Evolutionary conservation across 345 rosid genomes (phyloP).

Genomic region (Salix viminalis): DNA sequence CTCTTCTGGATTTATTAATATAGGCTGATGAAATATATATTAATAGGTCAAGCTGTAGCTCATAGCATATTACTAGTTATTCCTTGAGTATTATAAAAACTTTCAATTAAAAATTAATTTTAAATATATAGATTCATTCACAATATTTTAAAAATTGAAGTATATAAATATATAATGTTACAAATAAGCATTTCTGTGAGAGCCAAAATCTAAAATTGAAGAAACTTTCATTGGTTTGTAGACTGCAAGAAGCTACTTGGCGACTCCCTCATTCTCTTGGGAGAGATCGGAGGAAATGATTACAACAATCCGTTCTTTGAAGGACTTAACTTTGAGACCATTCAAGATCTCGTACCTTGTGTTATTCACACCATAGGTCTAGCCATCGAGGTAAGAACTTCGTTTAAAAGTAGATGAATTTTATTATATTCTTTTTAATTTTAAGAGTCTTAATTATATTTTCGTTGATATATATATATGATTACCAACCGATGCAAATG

Average conservation of each 20-base stretch:
- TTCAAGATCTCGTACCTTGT: constrained; percentile 32
- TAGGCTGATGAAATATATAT: no score
- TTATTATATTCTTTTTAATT: no score
- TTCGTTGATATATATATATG: background rate
- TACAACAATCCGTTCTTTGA: constrained; percentile 26
- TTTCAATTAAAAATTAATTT: no score
- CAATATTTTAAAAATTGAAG: no score
- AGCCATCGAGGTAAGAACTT: constrained; percentile 28
- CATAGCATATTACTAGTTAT: no score
- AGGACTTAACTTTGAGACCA: constrained; percentile 18
- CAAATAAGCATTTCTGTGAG: background rate
- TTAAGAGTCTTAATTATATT: no score
- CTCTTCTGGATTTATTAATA: no score
- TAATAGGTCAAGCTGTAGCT: no score
- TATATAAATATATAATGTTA: no score
- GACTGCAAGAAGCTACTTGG: constrained; percentile 33
- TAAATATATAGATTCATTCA: no score
- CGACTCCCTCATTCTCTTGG: constrained; percentile 41
- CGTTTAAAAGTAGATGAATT: no score
- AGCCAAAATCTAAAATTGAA: background rate
- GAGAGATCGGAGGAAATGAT: constrained; percentile 62
- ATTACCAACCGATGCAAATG: constrained; percentile 1
- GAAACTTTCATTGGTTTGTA: background rate
- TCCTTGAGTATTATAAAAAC: no score
- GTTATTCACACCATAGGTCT: constrained; percentile 29